phyloP scores from a whole-genome alignment of 192 early-diverging fungal genomes.

The Mortierella antarctica region DNA sequence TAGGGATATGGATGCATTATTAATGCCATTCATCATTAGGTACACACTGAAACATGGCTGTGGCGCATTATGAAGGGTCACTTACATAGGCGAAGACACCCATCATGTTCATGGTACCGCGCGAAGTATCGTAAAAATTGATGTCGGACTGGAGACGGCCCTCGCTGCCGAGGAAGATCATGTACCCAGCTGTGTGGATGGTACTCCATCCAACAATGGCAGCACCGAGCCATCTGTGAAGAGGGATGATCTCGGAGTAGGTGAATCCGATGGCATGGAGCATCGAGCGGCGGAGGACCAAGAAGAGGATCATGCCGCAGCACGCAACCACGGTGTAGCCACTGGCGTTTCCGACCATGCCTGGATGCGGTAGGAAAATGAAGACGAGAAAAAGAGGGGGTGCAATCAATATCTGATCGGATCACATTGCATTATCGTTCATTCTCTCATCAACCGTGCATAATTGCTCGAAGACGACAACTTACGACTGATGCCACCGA shows the following conservation, averaged over 20 bases:
- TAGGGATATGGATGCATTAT: background rate
- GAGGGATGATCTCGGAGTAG: constrained; percentile 43
- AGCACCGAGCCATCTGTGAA: constrained; percentile 49
- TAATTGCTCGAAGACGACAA: background rate
- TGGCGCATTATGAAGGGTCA: background rate
- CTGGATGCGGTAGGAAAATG: constrained; percentile 1
- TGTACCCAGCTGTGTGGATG: constrained; percentile 40
- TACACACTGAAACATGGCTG: background rate
- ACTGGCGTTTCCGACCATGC: constrained; percentile 35
- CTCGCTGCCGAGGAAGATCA: constrained; percentile 27
- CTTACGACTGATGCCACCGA: constrained; percentile 46
- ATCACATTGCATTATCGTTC: background rate
- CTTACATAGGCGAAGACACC: constrained; percentile 53
- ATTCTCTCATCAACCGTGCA: too few relatives aligned
- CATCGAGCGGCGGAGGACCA: constrained; percentile 52
- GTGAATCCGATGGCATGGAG: constrained; percentile 54
- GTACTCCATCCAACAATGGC: constrained; percentile 45
- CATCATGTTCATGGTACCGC: constrained; percentile 51
- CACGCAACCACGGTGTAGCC: constrained; percentile 39
- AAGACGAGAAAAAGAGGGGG: background rate
- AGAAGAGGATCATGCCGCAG: constrained; percentile 47
- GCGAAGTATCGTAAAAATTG: constrained; percentile 33
- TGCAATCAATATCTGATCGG: background rate
- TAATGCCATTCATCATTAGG: background rate
- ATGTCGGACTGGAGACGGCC: constrained; percentile 30